Evolutionary conservation across 2,329 filamentous ascomycete species (phyloP).

Genomic region (Torrubiella hemipterigena): DNA sequence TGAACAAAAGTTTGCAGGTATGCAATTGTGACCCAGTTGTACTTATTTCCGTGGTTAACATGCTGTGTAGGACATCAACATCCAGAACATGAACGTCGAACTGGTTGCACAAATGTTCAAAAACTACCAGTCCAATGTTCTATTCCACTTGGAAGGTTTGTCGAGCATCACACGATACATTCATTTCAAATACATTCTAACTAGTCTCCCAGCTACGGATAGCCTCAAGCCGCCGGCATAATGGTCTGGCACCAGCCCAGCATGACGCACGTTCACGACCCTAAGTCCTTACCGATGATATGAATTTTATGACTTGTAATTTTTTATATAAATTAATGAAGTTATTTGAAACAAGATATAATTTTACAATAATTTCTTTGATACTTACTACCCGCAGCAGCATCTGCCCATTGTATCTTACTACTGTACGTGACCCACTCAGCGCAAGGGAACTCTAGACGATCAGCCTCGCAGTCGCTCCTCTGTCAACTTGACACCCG

Average conservation of each 20-base stretch:
- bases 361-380: no score
- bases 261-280: neutral
- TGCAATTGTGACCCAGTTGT: slow-evolving; percentile 1
- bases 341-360: no score
- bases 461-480: no score
- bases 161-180: neutral
- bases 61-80: slow-evolving; percentile 71
- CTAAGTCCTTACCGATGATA: neutral
- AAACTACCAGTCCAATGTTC: slow-evolving; percentile 95
- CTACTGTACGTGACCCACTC: no score
- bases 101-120: slow-evolving; percentile 99
- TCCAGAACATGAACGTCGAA: slow-evolving; percentile 98
- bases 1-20: slow-evolving; percentile 88
- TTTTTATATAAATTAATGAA: no score
- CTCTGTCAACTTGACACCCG: no score
- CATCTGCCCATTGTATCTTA: no score
- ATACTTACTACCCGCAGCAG: no score
- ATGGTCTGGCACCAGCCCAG: slow-evolving; percentile 11
- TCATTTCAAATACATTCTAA: slow-evolving; percentile 5
- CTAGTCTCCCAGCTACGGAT: slow-evolving; percentile 53
- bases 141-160: slow-evolving; percentile 92
- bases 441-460: no score
- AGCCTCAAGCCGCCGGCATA: slow-evolving; percentile 68
- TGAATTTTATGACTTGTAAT: neutral
- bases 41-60: slow-evolving; percentile 3